Percentiles rank a stretch among this genome's conserved stretches.
These are phyloP conservation scores for Colletotrichum liaoningense DNA, from an alignment of 2,329 filamentous ascomycete species.

Conservation along the genomic window DNA sequence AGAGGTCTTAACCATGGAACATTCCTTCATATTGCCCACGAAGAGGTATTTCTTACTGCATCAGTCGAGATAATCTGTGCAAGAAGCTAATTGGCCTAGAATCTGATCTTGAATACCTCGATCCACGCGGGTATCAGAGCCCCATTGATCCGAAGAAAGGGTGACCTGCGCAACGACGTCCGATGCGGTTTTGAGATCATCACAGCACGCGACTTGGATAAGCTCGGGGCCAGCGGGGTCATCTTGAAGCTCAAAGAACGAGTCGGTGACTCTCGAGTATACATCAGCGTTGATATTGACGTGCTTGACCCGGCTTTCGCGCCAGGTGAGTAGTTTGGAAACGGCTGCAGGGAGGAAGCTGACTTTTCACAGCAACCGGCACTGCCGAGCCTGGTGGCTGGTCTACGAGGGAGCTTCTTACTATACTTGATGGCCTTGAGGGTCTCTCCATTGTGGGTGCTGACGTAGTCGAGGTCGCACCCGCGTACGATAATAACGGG, in stretches of 20 bases:
- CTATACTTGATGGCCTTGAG: constrained; percentile 78
- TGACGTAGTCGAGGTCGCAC: constrained; percentile 84
- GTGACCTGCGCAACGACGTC: constrained; percentile 66
- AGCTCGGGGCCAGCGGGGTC: constrained; percentile 73
- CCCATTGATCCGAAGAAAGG: constrained; percentile 59
- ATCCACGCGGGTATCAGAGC: constrained; percentile 72
- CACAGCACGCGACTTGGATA: constrained; percentile 76
- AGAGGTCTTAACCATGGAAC: constrained; percentile 71
- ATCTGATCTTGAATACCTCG: constrained; percentile 67
- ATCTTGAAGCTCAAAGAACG: constrained; percentile 71
- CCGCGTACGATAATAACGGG: constrained; percentile 78
- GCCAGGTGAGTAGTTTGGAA: constrained; percentile 56
- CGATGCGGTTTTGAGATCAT: constrained; percentile 69
- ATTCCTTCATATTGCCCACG: constrained; percentile 71
- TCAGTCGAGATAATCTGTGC: no score
- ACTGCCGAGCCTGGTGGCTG: constrained; percentile 85
- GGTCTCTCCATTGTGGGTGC: constrained; percentile 79
- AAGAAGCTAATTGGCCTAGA: constrained; percentile 40
- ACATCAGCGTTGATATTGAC: constrained; percentile 84
- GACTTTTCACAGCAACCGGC: constrained; percentile 66
- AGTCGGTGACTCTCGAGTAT: constrained; percentile 65
- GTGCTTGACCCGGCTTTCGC: constrained; percentile 78
- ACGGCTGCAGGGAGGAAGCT: neutral
- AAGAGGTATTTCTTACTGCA: constrained; percentile 53
- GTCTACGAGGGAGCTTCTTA: constrained; percentile 82